Conservation (phyloP, 1,284 basidiomycete species). For the Cutaneotrichosporon sp. region DNA sequence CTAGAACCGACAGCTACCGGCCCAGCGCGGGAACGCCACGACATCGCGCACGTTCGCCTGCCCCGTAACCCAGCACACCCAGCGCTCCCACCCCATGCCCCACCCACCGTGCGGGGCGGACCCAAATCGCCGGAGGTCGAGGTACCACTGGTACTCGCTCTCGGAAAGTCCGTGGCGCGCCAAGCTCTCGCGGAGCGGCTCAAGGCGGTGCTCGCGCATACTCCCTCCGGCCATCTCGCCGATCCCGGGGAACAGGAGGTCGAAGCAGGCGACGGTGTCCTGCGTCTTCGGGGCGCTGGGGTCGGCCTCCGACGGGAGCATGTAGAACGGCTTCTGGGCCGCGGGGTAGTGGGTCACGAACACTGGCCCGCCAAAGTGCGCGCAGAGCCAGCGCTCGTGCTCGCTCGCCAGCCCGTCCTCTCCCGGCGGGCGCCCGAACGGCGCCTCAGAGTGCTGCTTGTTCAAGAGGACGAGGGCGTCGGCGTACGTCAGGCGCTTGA, state of each 20-base stretch:
- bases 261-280: constrained; percentile 85
- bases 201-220: constrained; percentile 79
- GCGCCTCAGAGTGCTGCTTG: constrained; percentile 45
- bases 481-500: constrained; percentile 72
- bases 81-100: constrained; percentile 87
- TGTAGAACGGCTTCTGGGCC: constrained; percentile 90
- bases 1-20: constrained; percentile 60
- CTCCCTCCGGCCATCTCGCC: constrained; percentile 94
- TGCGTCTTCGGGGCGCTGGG: neutral
- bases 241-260: constrained; percentile 81
- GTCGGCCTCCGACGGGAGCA: constrained; percentile 59
- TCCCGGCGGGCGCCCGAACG: constrained; percentile 62
- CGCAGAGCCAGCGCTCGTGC: constrained; percentile 87
- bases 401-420: constrained; percentile 77
- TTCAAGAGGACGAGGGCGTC: constrained; percentile 69
- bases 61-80: constrained; percentile 82
- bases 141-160: constrained; percentile 77
- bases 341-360: constrained; percentile 91
- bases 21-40: constrained; percentile 85
- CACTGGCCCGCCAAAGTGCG: constrained; percentile 65
- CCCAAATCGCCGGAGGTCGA: constrained; percentile 73
- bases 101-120: constrained; percentile 89
- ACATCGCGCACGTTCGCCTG: constrained; percentile 85
- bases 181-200: constrained; percentile 62
- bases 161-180: constrained; percentile 57